phyloP scores from a whole-genome alignment of 495 filamentous ascomycete species.

The Bryoglossum gracile region DNA sequence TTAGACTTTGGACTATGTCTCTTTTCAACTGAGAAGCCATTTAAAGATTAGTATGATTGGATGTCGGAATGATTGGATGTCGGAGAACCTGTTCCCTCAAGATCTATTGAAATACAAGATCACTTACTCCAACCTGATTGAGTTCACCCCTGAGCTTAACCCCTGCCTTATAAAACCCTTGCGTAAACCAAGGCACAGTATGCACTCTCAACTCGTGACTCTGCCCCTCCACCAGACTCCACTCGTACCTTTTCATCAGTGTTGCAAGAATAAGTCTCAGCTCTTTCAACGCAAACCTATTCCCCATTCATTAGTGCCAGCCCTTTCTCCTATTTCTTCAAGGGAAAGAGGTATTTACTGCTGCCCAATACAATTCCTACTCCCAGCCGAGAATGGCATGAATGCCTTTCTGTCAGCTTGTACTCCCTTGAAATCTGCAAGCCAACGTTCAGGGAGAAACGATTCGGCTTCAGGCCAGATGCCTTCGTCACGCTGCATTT shows the following conservation, averaged over 20 bases:
- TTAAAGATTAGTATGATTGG: too few species aligned
- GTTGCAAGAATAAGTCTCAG: conserved; percentile 15
- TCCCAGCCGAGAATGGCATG: conserved; percentile 41
- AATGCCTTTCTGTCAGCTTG: conserved; percentile 29
- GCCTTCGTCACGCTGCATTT: conserved; percentile 2
- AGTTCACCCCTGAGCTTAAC: conserved; percentile 7
- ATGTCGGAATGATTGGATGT: too few species aligned
- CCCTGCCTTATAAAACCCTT: conserved; percentile 16
- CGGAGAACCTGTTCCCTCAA: too few species aligned
- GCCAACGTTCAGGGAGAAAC: conserved; percentile 39
- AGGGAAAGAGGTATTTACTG: conserved; percentile 34
- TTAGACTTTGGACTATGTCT: too few species aligned
- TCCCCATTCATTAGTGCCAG: not conserved
- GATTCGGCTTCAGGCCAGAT: conserved; percentile 31
- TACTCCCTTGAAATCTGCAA: conserved; percentile 27
- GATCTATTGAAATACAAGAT: too few species aligned
- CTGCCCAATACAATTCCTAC: conserved; percentile 41
- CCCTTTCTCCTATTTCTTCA: not conserved
- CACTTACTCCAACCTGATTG: too few species aligned
- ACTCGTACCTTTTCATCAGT: conserved; percentile 9
- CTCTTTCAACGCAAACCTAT: conserved; percentile 18
- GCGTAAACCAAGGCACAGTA: conserved; percentile 18
- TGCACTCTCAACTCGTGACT: conserved; percentile 17
- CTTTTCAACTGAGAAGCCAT: too few species aligned
- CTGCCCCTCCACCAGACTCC: conserved; percentile 14